Base-by-base conservation (phyloP, 306 rosid species). In the Abrus pulchellus region DNA sequence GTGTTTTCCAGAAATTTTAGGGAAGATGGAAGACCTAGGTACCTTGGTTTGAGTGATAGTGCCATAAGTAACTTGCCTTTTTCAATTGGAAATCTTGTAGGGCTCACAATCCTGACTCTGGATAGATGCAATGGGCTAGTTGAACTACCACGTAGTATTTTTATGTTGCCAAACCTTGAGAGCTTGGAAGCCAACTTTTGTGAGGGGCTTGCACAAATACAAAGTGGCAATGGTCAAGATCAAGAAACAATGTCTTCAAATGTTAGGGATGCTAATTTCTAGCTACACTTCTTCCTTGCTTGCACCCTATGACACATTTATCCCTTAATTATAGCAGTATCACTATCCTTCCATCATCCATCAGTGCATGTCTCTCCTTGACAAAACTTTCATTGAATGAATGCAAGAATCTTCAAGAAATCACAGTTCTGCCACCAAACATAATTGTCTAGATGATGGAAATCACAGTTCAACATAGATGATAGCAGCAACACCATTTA, bases 21-120 rank as follows among this genome's bases (percentile, higher is more conserved):
- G 7, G 6, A 60, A 69, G 32, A 50, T 60, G 83, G 74, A 77
- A 50, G 52, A 64, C 11, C 52, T 12, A 62, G 32, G 4, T 9
- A 1, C 20, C 20, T 75, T 47, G 3, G 0, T 33, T 63, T 76
- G 50, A 5, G 7, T 9, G 30, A 8, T 27, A 49, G 27, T 6
- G 28, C 40, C 5, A 63, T 63, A 63, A 20, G 48, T 0, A 28
- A 63, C 3, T 49, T 76, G 34, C 73, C 81, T 9, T 63, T 14
- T 41, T 76, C 73, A 28, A 20, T 76, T 63, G 69, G 44, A 74
- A 49, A 29, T 59, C 47, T 74, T 59, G 29, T 12, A 1, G 69
- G 79, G 47, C 68, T 74, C 9, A 5, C 12, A 30, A 0, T 3
- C 9, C 9, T 74, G 3, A 0, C 3, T 44, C 14, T 74, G 5